These are phyloP conservation scores for Cladosporium cucumerinum DNA, from an alignment of 2,329 filamentous ascomycete species.

Conservation along the genomic window DNA sequence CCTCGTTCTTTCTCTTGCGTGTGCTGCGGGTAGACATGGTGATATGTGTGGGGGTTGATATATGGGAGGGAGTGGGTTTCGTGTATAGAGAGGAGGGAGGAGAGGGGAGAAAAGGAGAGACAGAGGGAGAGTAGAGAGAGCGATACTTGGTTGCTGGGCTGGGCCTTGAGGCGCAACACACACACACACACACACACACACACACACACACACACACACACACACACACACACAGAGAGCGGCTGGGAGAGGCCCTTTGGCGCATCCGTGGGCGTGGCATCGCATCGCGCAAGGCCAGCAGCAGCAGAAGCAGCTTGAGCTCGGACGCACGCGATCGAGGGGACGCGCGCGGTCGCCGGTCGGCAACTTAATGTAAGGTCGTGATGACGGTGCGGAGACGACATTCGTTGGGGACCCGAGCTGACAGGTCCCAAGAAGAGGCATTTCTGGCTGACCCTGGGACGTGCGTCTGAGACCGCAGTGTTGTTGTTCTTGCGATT, in stretches of 20 bases:
- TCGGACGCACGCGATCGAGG: conserved; percentile 12
- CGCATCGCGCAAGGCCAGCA: conserved; percentile 1
- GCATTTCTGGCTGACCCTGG: not conserved
- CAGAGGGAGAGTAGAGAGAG: not conserved
- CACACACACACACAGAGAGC: not conserved
- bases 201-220: not conserved
- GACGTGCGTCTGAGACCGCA: conserved; percentile 4
- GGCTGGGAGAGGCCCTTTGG: conserved; percentile 4
- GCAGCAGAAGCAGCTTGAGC: conserved; percentile 9
- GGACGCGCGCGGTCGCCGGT: conserved; percentile 1
- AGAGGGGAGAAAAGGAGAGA: not conserved
- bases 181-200: not conserved
- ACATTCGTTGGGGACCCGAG: not conserved
- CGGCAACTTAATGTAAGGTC: not conserved
- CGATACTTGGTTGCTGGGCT: conserved; percentile 9
- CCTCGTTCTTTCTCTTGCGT: conserved; percentile 43
- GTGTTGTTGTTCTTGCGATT: not conserved
- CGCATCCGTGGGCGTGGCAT: conserved; percentile 2
- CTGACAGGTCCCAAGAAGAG: not conserved
- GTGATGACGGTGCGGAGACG: not conserved
- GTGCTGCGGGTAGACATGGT: conserved; percentile 9
- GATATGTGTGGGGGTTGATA: not conserved
- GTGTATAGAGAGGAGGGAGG: conserved; percentile 29
- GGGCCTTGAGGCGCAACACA: not conserved
- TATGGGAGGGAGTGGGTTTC: conserved; percentile 18